These are phyloP conservation scores for Lipomyces orientalis DNA, from an alignment of 805 yeast genomes.

Conservation along the genomic window DNA sequence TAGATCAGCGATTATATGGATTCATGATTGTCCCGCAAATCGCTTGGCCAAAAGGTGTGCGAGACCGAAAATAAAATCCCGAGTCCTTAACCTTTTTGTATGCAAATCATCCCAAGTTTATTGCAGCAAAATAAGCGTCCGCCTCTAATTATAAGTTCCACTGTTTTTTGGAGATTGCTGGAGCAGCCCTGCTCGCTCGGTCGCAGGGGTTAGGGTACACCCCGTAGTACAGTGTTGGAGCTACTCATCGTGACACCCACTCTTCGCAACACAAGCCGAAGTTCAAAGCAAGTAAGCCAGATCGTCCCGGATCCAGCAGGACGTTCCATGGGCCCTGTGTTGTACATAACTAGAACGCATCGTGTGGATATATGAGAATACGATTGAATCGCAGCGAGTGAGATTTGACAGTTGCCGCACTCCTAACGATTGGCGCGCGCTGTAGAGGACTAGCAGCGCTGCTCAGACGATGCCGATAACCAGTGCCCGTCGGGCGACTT, in stretches of 20 bases:
- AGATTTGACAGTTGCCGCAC: not conserved
- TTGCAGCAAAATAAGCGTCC: too few species aligned
- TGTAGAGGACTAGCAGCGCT: not conserved
- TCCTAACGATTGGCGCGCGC: not conserved
- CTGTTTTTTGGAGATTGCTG: too few species aligned
- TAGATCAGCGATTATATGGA: not conserved
- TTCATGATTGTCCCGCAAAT: not conserved
- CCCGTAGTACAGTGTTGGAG: too few species aligned
- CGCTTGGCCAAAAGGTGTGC: not conserved
- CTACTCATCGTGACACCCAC: too few species aligned
- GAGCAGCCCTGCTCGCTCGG: too few species aligned
- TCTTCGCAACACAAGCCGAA: not conserved
- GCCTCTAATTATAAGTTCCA: too few species aligned
- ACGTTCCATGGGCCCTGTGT: not conserved
- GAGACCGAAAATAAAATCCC: not conserved
- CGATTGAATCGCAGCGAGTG: not conserved
- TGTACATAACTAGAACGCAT: not conserved
- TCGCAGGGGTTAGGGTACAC: too few species aligned
- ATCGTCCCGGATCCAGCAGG: not conserved
- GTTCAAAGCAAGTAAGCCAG: not conserved
- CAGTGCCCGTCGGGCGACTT: slow-evolving; percentile 6
- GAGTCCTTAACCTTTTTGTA: too few species aligned
- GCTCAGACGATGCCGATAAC: not conserved
- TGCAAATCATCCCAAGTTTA: too few species aligned
- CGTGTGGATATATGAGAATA: not conserved